Percentiles rank a stretch among this genome's conserved stretches.
Evolutionary conservation across 2,329 filamentous ascomycete genomes (phyloP).

Genomic region (Arthroderma uncinatum): DNA sequence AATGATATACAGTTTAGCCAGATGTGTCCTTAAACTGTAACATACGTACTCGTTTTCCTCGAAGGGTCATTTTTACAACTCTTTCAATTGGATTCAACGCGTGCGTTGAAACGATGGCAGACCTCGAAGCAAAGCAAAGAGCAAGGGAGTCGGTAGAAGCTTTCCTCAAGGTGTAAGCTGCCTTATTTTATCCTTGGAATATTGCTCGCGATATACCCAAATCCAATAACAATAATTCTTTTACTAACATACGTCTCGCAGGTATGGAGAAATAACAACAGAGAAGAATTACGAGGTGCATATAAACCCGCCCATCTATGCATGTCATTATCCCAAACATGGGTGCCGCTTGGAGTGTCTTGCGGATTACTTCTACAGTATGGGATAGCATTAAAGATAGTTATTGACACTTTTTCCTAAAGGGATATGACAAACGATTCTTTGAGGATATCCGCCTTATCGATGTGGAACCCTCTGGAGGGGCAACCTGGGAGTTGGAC

Average conservation of each 20-base stretch:
- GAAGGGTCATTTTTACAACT: background rate
- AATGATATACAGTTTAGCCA: no score
- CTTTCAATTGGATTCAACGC: no score
- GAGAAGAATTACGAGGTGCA: slow-evolving; percentile 15
- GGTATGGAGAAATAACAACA: slow-evolving; percentile 11
- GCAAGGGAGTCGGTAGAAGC: slow-evolving; percentile 10
- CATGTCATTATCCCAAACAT: background rate
- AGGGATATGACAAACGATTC: slow-evolving; percentile 20
- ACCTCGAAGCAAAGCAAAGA: slow-evolving; percentile 10
- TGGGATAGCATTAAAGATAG: background rate
- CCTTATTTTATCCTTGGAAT: background rate
- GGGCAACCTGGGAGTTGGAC: slow-evolving; percentile 18
- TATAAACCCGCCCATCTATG: background rate
- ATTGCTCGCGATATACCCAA: background rate
- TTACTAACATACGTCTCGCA: background rate
- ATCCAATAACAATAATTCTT: background rate
- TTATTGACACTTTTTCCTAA: background rate
- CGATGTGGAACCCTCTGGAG: slow-evolving; percentile 18
- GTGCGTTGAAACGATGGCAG: slow-evolving; percentile 6
- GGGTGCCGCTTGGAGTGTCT: background rate
- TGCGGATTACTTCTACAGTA: background rate
- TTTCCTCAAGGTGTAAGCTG: slow-evolving; percentile 12
- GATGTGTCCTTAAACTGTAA: no score
- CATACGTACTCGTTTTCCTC: no score
- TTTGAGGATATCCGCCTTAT: slow-evolving; percentile 19